A percentile compares a stretch with the other conserved stretches of the same genome.
Evolutionary conservation across 495 filamentous ascomycete species (phyloP).

Genomic region (Tuber borchii): DNA sequence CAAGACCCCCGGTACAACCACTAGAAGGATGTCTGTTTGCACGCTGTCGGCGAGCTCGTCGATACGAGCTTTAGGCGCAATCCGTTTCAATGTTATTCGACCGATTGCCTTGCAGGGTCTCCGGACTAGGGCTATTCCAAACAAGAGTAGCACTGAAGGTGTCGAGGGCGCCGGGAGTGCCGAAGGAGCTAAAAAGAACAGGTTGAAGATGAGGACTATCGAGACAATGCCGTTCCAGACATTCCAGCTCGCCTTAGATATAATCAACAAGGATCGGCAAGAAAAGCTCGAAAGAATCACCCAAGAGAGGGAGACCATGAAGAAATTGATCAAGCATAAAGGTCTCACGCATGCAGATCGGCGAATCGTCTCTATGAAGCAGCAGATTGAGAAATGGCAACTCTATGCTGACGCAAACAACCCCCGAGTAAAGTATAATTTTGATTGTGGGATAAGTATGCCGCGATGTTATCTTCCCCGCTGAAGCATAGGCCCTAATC

Average conservation of each 20-base stretch:
- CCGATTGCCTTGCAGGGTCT: conserved; percentile 44
- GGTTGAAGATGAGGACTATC: conserved; percentile 54
- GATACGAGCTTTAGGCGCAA: conserved; percentile 41
- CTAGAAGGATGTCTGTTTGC: conserved; percentile 14
- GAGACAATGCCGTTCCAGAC: conserved; percentile 84
- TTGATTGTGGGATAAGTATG: conserved; percentile 86
- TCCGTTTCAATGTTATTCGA: conserved; percentile 43
- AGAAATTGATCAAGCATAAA: conserved; percentile 49
- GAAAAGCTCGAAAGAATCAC: conserved; percentile 68
- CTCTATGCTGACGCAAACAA: conserved; percentile 93
- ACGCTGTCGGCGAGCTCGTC: conserved; percentile 6
- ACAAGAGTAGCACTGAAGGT: conserved; percentile 33
- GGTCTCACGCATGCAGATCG: conserved; percentile 59
- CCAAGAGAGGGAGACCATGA: conserved; percentile 55
- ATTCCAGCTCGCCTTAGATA: conserved; percentile 88
- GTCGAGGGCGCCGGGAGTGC: conserved; percentile 42
- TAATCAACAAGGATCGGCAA: conserved; percentile 70
- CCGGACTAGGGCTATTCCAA: conserved; percentile 17
- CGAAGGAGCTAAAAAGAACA: conserved; percentile 42
- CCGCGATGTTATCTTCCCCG: conserved; percentile 10
- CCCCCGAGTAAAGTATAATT: conserved; percentile 84
- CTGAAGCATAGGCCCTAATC: not conserved
- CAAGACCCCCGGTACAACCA: not conserved
- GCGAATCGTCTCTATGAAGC: conserved; percentile 61
- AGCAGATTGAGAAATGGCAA: conserved; percentile 72